A percentile compares a stretch with the other conserved stretches of the same genome.
Evolutionary conservation across 306 rosid genomes (phyloP).

Genomic region (Boehmeria nivea): DNA sequence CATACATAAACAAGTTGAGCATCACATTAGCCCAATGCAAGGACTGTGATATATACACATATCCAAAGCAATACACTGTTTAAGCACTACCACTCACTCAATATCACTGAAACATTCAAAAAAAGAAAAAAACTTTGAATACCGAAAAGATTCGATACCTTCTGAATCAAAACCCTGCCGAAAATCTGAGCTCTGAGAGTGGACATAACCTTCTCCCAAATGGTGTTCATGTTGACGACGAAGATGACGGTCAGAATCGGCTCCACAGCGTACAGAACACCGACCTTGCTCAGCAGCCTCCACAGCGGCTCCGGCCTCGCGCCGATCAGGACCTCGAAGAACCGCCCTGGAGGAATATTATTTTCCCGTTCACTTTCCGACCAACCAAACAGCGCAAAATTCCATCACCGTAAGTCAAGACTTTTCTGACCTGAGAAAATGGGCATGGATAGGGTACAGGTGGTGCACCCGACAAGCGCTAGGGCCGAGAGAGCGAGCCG

Average conservation of each 20-base stretch:
- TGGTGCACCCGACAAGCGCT: slow-evolving; percentile 62
- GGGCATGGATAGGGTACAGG: slow-evolving; percentile 96
- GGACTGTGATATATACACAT: neutral
- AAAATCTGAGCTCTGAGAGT: slow-evolving; percentile 83
- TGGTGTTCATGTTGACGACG: slow-evolving; percentile 69
- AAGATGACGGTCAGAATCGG: slow-evolving; percentile 75
- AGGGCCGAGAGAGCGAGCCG: slow-evolving; percentile 39
- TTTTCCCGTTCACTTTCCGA: neutral
- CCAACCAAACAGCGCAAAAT: slow-evolving; percentile 6
- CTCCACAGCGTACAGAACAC: slow-evolving; percentile 80
- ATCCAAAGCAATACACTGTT: no score
- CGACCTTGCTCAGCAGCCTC: slow-evolving; percentile 76
- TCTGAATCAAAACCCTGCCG: slow-evolving; percentile 80
- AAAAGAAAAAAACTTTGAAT: no score
- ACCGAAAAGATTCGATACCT: slow-evolving; percentile 56
- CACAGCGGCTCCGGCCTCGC: slow-evolving; percentile 79
- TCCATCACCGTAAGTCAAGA: neutral
- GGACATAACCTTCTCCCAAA: slow-evolving; percentile 96
- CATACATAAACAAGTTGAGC: slow-evolving; percentile 1
- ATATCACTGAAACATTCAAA: no score
- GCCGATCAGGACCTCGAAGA: slow-evolving; percentile 82
- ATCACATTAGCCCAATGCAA: neutral
- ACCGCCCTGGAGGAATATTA: slow-evolving; percentile 43
- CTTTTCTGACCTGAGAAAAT: slow-evolving; percentile 57
- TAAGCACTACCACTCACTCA: no score